Base-by-base conservation (phyloP, 1,139 yeast genomes). In the Hemisphaericaspora xylanilytica region DNA sequence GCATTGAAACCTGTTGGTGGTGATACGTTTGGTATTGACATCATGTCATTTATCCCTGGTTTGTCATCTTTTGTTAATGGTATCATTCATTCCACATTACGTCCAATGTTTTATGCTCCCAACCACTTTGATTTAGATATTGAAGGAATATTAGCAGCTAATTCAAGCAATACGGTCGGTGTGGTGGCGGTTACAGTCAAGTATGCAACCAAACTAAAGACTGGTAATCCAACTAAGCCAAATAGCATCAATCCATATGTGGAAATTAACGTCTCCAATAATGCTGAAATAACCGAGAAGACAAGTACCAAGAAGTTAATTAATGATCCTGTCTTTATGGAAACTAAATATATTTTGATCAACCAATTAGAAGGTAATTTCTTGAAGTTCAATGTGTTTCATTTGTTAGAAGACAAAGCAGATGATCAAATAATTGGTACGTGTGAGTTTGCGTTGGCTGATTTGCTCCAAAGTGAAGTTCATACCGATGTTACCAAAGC, bases 1-100 rank as follows among this genome's bases (percentile, higher is more conserved):
- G 82, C 81, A 15, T 75, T 85, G 64, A 85, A 85, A 55, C 95
- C 95, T n/a, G 84, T 85, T 40, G 92, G 92, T 58, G 94, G 94
- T 63, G 90, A 85, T 56, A 81, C 89, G 13, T 72, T 85, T 45
- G 95, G 95, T 46, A 58, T 85, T 39, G 95, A 85, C 65, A 77
- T 85, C 47, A 85, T 85, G 94, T 80, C 90, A 1, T 73, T 84
- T 49, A 75, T 85, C 47, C 95, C 95, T 4, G 92, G 92, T 44
- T 75, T 85, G 54, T 74, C 87, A 26, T 68, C 80, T n/a, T 80
- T 84, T 53, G 89, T 85, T 39, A 83, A 81, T 47, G 72, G 77
- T 33, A 71, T 82, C 57, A 79, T 85, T 53, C 85, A 84, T 58
- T 65, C 85, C 30, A 81, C 68, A 49, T 80, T 80, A 55, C 81